Evolutionary conservation across 345 rosid species (phyloP), one percentile per base, ranked within the genome.

Genomic region (Excoecaria agallocha): DNA sequence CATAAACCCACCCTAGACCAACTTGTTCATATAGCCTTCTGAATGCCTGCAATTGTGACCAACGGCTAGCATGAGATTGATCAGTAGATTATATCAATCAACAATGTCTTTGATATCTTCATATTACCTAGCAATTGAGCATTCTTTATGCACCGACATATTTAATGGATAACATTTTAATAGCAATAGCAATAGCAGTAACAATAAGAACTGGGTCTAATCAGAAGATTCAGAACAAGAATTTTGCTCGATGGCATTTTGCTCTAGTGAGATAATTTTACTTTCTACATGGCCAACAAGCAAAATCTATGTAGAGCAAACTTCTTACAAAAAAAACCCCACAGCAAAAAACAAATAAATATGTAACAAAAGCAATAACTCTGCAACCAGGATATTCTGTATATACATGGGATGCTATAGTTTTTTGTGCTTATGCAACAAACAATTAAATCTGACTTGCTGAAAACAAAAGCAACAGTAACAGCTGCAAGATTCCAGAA

Each of bases 1-100:
- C 85, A 79, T 94, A 94, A 66, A 92, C 89, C 98, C 93, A 94
- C 66, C 96, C 97, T 62, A 92, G 94, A 46, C 94, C 97, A 80
- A 90, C 96, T 75, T 87, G 87, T 79, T 92, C 96, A 79, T 90
- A 92, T 46, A 90, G 69, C 77, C 76, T 88, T 79, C 93, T 86
- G 80, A 94, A 92, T 69, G 98, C 98, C 97, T 92, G 87, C 81
- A 81, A n/a, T 83, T 61, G 68, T 74, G 17, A 51, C 24, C 48
- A 43, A 6, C 10, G 10, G 48, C 73, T 6, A 64, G 41, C 43
- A 22, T 16, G 7, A 48, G 66, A 17, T 48, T 3, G 16, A 46
- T 54, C 39, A 12, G 25, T 22, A 25, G 57, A 59, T 41, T 17
- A 38, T 17, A 38, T 41, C 66, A 57, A 57, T 16, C 24, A 12